Evolutionary conservation across 2,329 filamentous ascomycete species (phyloP), one percentile per base, ranked within the genome.

Genomic region (Coniochaeta pulveracea): DNA sequence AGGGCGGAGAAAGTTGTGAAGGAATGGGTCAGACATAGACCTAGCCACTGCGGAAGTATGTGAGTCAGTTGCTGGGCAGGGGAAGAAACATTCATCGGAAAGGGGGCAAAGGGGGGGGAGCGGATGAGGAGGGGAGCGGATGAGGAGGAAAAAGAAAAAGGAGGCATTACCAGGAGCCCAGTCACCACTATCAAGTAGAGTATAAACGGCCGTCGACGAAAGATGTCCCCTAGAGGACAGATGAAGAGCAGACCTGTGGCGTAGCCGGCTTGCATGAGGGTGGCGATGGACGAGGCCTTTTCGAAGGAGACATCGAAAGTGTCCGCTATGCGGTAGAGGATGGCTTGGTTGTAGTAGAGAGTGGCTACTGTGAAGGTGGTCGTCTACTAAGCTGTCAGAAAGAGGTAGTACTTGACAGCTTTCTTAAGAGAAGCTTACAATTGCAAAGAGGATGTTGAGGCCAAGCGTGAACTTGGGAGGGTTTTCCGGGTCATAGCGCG

Each of bases 301-400:
- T 85, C 80, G 46, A 85, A 80, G 7, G 65, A 67, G 30, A 89
- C 77, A 34, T 67, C 47, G 47, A 91, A 89, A 11, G 81, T 77
- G 8, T 63, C 52, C 0, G 84, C 82, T 25, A 91, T 65, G 33
- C 81, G 72, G 47, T 86, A 85, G 16, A 89, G 60, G 29, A 89
- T 82, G 0, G 84, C 81, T 46, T 88, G 82, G 38, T 72, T 83
- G 54, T 89, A 86, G 57, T 89, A 89, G 3, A 89, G 60, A 44
- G 88, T 88, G 12, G 82, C 82, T 6, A 88, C 83, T 1, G 80
- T 84, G 43, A 85, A 76, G 4, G 76, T 68, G 1, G 60, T 58
- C 3, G 69, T 56, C 69, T 72, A 15, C 11, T 12, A 8, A 28
- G 3, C 5, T 8, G 15, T 40, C 19, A 35, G 19, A 24, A 9